Evolutionary conservation across 78 protist species (phyloP).

Genomic region (Dictyostelium intermedium): DNA sequence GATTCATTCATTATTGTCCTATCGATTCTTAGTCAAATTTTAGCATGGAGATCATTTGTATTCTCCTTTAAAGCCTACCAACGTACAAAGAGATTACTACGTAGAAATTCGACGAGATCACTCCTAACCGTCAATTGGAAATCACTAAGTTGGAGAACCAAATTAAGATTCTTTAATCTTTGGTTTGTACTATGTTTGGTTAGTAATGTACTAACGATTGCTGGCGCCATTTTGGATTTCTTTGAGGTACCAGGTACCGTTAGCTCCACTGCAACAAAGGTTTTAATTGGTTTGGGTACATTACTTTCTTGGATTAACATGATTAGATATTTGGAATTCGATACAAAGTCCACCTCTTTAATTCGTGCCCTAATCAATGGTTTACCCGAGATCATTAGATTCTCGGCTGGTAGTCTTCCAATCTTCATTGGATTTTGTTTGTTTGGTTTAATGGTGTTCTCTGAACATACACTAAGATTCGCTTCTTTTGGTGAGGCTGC

Average conservation of each 20-base stretch:
- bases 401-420: constrained; percentile 76
- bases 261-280: constrained; percentile 9
- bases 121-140: constrained; percentile 47
- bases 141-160: constrained; percentile 38
- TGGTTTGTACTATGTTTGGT: constrained; percentile 70
- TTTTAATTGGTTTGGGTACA: constrained; percentile 44
- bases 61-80: constrained; percentile 73
- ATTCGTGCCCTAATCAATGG: constrained; percentile 72
- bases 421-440: constrained; percentile 79
- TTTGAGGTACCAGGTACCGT: constrained; percentile 33
- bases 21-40: constrained; percentile 44
- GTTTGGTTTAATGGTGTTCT: constrained; percentile 75
- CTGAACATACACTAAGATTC: constrained; percentile 55
- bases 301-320: constrained; percentile 53
- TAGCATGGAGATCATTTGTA: constrained; percentile 71
- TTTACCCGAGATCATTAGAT: constrained; percentile 68
- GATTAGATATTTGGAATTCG: constrained; percentile 74
- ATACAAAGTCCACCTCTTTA: constrained; percentile 48
- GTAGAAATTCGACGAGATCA: constrained; percentile 8
- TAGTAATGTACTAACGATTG: constrained; percentile 19
- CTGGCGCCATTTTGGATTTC: constrained; percentile 58
- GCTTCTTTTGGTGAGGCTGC: constrained; percentile 75
- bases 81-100: constrained; percentile 42
- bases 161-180: constrained; percentile 78
- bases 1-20: constrained; percentile 42